Evolutionary conservation across 2,329 filamentous ascomycete genomes (phyloP), one percentile per base, ranked within the genome.

Genomic region (Talaromyces sp.): DNA sequence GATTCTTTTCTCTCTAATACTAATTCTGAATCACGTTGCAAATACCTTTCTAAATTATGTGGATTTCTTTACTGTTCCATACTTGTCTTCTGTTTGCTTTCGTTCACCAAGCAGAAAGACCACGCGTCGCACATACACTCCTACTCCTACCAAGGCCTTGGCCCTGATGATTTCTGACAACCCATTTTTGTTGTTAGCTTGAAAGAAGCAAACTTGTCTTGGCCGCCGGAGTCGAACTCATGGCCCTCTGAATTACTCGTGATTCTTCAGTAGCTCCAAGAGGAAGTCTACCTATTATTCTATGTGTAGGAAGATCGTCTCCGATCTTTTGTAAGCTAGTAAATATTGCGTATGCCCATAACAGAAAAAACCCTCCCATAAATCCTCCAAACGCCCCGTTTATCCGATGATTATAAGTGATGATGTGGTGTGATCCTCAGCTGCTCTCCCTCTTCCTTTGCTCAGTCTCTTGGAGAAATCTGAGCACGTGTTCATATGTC

Each of bases 401-500:
- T 52, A 29, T n/a, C 21, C 14, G 19, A 27, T 38, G 14, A 38
- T 38, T 38, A 38, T 38, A n/a, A n/a, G 17, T 29, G 11, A 52
- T 52, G 19, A n/a, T 52, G 24, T 8, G 14, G 27, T 17, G 11
- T 31, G 9, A 17, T 29, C 3, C 26, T 26, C 24, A 29, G 26
- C 24, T 52, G 27, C 24, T 9, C 24, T n/a, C 48, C 8, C 27
- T 26, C 17, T 7, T 52, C 14, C 4, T 10, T 17, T 31, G 54
- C 12, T 46, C 72, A 57, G 71, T 67, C 50, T 75, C 72, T 60
- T 78, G 75, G 63, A 93, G 77, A 24, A 85, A 65, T 56, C 80
- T 83, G 77, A 97, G 78, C 19, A 84, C 84, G 69, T 88, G 81
- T 78, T 96, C 92, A 75, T 96, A 97, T 1, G 91, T 95, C 91